Percentiles rank a stretch among this genome's conserved stretches.
phyloP scores from a whole-genome alignment of 1,139 yeast genomes.

The Schwanniomyces etchellsii region DNA sequence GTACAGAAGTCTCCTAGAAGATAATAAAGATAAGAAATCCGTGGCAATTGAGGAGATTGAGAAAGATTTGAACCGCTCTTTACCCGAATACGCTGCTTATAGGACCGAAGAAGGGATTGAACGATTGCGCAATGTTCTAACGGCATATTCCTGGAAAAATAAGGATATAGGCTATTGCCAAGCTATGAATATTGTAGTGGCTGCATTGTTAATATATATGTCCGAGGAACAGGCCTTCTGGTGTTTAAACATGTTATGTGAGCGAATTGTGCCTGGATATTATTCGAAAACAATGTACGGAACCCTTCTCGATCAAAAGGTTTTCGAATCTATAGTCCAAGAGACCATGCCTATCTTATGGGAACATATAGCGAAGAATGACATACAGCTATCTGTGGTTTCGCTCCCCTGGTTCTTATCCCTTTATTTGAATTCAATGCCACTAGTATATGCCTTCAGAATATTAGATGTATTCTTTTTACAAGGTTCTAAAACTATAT shows the following conservation, averaged over 20 bases:
- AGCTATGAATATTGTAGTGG: conserved; percentile 97
- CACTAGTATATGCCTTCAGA: conserved; percentile 86
- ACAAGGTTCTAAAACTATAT: conserved; percentile 84
- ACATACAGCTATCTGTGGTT: conserved; percentile 91
- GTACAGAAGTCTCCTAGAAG: conserved; percentile 53
- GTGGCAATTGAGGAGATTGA: conserved; percentile 94
- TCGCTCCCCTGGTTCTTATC: conserved; percentile 97
- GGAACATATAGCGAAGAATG: conserved; percentile 72
- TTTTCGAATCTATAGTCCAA: conserved; percentile 84
- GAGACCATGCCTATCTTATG: conserved; percentile 86
- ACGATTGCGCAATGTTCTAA: conserved; percentile 77
- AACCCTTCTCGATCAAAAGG: conserved; percentile 86
- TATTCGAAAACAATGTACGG: conserved; percentile 98
- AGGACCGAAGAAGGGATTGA: conserved; percentile 82
- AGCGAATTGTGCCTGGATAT: conserved; percentile 86
- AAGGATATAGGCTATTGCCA: conserved; percentile 98
- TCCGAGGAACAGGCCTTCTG: conserved; percentile 98
- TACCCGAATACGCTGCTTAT: conserved; percentile 95
- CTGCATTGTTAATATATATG: conserved; percentile 88
- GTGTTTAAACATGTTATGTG: conserved; percentile 82
- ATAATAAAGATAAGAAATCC: conserved; percentile 59
- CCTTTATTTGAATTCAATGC: conserved; percentile 87
- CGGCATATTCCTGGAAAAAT: conserved; percentile 95
- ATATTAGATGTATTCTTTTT: conserved; percentile 87
- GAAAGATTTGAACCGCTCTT: conserved; percentile 86